Base-by-base conservation (phyloP, 2,329 filamentous ascomycete genomes). In the Xylariaceae sp. region DNA sequence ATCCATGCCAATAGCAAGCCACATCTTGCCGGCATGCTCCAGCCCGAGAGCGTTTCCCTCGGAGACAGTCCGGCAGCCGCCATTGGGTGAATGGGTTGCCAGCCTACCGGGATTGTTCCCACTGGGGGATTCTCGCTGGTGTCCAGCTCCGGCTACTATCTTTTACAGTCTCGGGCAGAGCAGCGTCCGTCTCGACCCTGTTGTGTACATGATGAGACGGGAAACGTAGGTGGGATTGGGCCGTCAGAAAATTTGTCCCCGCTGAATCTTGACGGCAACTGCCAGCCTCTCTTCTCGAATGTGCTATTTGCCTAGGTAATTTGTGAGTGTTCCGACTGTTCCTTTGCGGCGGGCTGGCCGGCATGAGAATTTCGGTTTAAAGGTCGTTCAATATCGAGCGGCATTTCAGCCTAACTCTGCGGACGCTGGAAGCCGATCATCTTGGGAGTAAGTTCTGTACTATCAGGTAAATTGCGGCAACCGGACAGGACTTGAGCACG, bases 31-130 rank as follows among this genome's bases (percentile, higher is more conserved):
- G 36, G 45, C 50, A 12, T 43, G 36, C 18, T 56, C 43, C 11
- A 62, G 44, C 3, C 56, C 57, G 14, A 61, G 45, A 1, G 56
- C 51, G 43, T 62, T 60, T 19, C 56, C 59, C 18, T 55, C 55
- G 15, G 41, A 46, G 4, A 32, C 43, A 44, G 38, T 31, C 55
- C 55, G 17, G 54, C 55, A 14, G 43, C 38, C 7, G 57, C 47
- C 50, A 38, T 44, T 59, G n/a, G 46, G 46, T 6, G 54, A 55
- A 61, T 59, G 4, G 57, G 56, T 36, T 61, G 57, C 44, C 51
- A 51, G 30, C 52, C 53, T 24, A 61, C 53, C 16, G 53, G 56
- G 16, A 60, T 36, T 19, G 54, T 55, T 27, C 52, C 56, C 19
- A 49, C 50, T 21, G 47, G 51, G 15, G 56, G 39, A 27, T 46